Evolutionary conservation across 805 yeast species (phyloP).

Genomic region (Candida taoyuanica): DNA sequence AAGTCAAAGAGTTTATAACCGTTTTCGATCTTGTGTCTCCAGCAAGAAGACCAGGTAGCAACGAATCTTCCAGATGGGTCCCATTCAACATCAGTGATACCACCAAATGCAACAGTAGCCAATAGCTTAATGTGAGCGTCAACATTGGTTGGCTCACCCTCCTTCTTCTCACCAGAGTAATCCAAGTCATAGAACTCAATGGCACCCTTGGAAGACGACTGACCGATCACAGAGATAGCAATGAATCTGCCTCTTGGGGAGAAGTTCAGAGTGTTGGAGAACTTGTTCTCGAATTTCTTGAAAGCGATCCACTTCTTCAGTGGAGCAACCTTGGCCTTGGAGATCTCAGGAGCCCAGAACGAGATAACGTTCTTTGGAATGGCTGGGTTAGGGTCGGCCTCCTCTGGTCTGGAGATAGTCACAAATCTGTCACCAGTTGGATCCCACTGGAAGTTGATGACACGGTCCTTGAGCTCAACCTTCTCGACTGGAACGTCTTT

Average conservation of each 20-base stretch:
- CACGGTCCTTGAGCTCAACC: conserved; percentile 86
- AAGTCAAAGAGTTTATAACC: conserved; percentile 87
- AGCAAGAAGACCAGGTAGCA: conserved; percentile 80
- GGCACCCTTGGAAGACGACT: conserved; percentile 49
- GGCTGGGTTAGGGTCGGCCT: conserved; percentile 51
- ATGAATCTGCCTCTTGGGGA: conserved; percentile 92
- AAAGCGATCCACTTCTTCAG: conserved; percentile 54
- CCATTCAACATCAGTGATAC: conserved; percentile 85
- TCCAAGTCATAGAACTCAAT: conserved; percentile 84
- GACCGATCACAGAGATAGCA: conserved; percentile 41
- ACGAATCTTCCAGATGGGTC: conserved; percentile 93
- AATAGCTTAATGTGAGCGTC: conserved; percentile 34
- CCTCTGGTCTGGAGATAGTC: conserved; percentile 60
- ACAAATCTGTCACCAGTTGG: conserved; percentile 87
- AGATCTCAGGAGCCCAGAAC: conserved; percentile 78
- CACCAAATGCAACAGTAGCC: conserved; percentile 59
- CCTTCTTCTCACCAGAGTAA: conserved; percentile 64
- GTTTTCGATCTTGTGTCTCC: conserved; percentile 82
- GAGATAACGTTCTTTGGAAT: conserved; percentile 60
- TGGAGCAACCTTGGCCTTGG: conserved; percentile 39
- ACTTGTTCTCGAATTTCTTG: conserved; percentile 54
- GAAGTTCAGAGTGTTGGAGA: conserved; percentile 73
- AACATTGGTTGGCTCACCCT: conserved; percentile 36
- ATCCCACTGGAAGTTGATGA: conserved; percentile 91
- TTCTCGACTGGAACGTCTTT: conserved; percentile 93